Conservation (phyloP, 345 rosid species). For the Salix viminalis region DNA sequence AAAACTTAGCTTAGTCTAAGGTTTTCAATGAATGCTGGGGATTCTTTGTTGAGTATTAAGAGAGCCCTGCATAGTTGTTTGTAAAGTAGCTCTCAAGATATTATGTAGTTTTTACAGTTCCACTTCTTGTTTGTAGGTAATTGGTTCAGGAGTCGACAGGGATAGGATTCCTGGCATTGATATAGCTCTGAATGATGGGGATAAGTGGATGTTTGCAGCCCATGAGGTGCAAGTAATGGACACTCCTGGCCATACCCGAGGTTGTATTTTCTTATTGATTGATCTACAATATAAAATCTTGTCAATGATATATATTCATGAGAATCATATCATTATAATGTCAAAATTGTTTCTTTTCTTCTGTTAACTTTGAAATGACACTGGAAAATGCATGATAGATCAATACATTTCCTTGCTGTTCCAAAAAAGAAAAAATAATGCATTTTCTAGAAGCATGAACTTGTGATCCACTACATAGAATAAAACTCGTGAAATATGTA, state of each 20-base stretch:
- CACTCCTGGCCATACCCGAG: constrained; percentile 98
- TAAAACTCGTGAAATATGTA: not conserved
- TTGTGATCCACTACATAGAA: not conserved
- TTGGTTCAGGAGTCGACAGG: constrained; percentile 73
- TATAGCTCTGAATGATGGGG: constrained; percentile 74
- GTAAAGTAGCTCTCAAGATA: not conserved
- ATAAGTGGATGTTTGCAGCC: constrained; percentile 98
- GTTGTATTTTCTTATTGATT: constrained; percentile 29
- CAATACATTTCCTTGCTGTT: not conserved
- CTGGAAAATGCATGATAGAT: not conserved
- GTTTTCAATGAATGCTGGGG: not conserved
- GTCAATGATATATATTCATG: not conserved
- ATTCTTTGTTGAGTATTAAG: not conserved
- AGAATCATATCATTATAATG: not conserved
- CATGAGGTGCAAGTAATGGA: constrained; percentile 82
- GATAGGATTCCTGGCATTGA: constrained; percentile 92
- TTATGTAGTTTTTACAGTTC: not conserved
- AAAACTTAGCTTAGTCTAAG: not conserved
- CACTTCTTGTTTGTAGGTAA: constrained; percentile 57
- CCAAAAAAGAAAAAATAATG: not conserved
- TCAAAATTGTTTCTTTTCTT: not conserved
- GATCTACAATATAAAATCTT: not conserved
- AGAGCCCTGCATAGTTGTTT: not conserved
- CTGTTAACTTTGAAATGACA: not conserved
- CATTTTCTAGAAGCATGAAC: not conserved